Evolutionary conservation across 805 yeast species (phyloP).

Genomic region (Suhomyces faveliae): DNA sequence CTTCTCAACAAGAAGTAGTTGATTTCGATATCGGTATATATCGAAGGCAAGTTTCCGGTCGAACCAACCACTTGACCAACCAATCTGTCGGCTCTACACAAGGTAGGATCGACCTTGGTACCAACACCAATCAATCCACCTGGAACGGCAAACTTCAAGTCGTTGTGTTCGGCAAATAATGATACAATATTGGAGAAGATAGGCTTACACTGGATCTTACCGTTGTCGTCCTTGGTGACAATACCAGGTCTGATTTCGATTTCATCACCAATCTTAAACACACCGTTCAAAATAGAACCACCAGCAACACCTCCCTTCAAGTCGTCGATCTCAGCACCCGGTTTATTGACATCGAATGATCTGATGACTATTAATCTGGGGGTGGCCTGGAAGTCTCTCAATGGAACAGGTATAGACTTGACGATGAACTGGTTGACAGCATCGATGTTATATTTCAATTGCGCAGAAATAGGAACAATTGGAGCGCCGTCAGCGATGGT

Average conservation of each 20-base stretch:
- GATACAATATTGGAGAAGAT: slow-evolving; percentile 93
- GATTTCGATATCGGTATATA: slow-evolving; percentile 95
- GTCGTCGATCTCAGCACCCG: slow-evolving; percentile 96
- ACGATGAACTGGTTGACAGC: slow-evolving; percentile 97
- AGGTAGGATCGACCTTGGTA: slow-evolving; percentile 96
- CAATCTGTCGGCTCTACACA: slow-evolving; percentile 98
- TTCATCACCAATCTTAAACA: slow-evolving; percentile 94
- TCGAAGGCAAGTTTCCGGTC: slow-evolving; percentile 91
- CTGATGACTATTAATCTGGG: slow-evolving; percentile 96
- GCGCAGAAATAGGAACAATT: slow-evolving; percentile 97
- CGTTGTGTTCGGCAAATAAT: slow-evolving; percentile 95
- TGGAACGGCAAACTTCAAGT: slow-evolving; percentile 97
- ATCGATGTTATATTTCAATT: slow-evolving; percentile 95
- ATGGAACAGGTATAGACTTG: slow-evolving; percentile 92
- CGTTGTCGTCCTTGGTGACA: slow-evolving; percentile 87
- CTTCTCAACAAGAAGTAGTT: slow-evolving; percentile 96
- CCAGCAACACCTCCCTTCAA: slow-evolving; percentile 99
- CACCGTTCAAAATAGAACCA: slow-evolving; percentile 97
- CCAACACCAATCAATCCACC: slow-evolving; percentile 99
- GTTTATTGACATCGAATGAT: slow-evolving; percentile 97
- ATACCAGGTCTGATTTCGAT: slow-evolving; percentile 99
- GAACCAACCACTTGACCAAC: slow-evolving; percentile 99
- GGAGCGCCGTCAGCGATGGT: slow-evolving; percentile 99
- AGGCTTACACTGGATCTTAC: slow-evolving; percentile 91
- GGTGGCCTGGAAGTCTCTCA: slow-evolving; percentile 89